Conservation (phyloP, 1,284 basidiomycete species). For the Rhizoctonia solani region DNA sequence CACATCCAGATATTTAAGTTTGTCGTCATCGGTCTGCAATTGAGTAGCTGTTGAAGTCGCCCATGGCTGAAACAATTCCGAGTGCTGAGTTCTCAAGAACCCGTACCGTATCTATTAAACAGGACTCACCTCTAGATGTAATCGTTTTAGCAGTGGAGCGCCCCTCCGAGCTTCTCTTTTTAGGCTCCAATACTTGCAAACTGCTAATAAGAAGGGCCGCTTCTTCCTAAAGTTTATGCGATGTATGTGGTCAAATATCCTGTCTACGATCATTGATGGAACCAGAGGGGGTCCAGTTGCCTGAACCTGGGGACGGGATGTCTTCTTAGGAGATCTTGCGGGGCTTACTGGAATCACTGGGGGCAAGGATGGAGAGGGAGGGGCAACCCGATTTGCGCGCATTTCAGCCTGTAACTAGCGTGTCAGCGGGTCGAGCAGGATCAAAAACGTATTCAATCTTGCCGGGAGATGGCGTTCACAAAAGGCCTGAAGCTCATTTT, state of each 20-base stretch:
- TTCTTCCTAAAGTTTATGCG: conserved; percentile 79
- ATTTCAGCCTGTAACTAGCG: conserved; percentile 53
- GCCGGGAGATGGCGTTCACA: conserved; percentile 92
- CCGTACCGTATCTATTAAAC: neutral
- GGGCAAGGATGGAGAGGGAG: conserved; percentile 2
- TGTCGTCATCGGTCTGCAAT: conserved; percentile 80
- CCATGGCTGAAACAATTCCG: conserved; percentile 68
- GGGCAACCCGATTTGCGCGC: conserved; percentile 52
- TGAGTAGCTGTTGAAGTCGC: conserved; percentile 74
- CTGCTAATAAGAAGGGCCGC: conserved; percentile 71
- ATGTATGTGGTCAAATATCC: conserved; percentile 76
- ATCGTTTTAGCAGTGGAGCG: conserved; percentile 88
- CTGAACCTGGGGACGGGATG: conserved; percentile 79
- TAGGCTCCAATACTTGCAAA: conserved; percentile 95
- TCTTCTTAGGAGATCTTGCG: conserved; percentile 57
- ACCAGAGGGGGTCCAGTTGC: conserved; percentile 77
- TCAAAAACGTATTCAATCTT: conserved; percentile 27
- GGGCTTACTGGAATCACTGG: conserved; percentile 19
- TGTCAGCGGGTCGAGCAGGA: conserved; percentile 4
- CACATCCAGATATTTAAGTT: conserved; percentile 82
- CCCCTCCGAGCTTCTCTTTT: conserved; percentile 92
- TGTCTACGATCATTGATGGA: conserved; percentile 71
- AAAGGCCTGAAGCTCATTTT: conserved; percentile 71
- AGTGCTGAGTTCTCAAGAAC: no score
- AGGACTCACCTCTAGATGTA: conserved; percentile 84